Conservation (phyloP, 164 flowering plant genomes). For the Chimonanthus salicifolius region DNA sequence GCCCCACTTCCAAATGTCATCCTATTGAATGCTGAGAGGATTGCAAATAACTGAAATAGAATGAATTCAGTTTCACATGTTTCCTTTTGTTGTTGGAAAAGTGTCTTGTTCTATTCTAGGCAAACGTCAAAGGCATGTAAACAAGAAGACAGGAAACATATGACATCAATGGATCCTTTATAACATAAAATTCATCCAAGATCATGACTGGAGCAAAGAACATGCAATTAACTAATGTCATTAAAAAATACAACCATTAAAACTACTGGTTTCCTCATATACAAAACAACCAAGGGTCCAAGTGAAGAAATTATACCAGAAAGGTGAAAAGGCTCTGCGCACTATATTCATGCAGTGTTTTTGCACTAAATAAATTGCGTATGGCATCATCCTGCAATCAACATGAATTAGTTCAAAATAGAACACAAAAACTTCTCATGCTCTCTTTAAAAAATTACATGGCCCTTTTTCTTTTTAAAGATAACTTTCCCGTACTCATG, state of each 20-base stretch:
- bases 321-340: constrained; percentile 87
- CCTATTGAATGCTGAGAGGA: not conserved
- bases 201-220: not conserved
- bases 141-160: not conserved
- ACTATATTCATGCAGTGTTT: constrained; percentile 90
- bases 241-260: too few relatives aligned
- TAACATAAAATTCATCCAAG: not conserved
- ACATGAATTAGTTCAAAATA: not conserved
- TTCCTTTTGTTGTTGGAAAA: not conserved
- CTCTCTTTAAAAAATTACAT: too few relatives aligned
- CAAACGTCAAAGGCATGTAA: too few relatives aligned
- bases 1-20: not conserved
- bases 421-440: too few relatives aligned
- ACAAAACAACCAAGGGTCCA: not conserved
- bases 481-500: too few relatives aligned
- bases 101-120: too few relatives aligned
- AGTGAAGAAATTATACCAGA: constrained; percentile 45
- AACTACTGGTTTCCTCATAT: not conserved
- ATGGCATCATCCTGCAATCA: constrained; percentile 94
- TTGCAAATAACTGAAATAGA: not conserved
- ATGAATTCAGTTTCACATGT: not conserved
- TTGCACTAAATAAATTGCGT: constrained; percentile 95
- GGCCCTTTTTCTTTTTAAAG: too few relatives aligned
- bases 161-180: not conserved
- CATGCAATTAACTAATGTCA: not conserved